A percentile compares a stretch with the other conserved stretches of the same genome.
phyloP scores from a whole-genome alignment of 2,329 filamentous ascomycete species.

The Harringtonia aguacate region DNA sequence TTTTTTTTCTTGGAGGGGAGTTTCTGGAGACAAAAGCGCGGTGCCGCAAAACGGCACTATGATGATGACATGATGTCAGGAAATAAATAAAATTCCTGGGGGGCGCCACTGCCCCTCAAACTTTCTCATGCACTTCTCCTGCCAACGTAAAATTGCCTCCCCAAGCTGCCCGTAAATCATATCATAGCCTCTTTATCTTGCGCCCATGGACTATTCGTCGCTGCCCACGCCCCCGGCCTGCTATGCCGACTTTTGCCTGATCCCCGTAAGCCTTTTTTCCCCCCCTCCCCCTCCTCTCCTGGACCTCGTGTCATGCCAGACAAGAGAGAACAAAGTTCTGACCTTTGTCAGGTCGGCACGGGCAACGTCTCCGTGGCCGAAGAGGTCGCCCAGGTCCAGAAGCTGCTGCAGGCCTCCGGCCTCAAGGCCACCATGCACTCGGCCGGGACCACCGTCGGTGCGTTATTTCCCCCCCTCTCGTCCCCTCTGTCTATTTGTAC shows the following conservation, averaged over 20 bases:
- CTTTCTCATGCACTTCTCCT: no score
- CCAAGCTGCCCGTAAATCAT: no score
- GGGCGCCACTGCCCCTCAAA: no score
- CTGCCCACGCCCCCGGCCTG: conserved; percentile 61
- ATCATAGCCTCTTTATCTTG: not conserved
- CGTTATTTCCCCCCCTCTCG: not conserved
- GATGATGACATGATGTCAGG: no score
- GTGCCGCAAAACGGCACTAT: no score
- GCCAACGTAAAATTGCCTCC: no score
- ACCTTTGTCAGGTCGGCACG: conserved; percentile 60
- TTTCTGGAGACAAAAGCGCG: no score
- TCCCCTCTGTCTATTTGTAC: not conserved
- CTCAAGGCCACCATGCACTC: conserved; percentile 84
- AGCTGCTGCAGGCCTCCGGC: conserved; percentile 69
- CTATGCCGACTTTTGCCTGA: conserved; percentile 84
- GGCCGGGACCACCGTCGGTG: conserved; percentile 85
- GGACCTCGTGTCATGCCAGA: no score
- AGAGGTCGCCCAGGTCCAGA: conserved; percentile 83
- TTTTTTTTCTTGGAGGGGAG: no score
- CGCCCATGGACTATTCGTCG: conserved; percentile 27
- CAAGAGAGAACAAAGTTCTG: not conserved
- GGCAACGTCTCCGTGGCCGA: conserved; percentile 63
- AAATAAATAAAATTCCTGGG: no score
- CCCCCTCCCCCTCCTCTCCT: not conserved
- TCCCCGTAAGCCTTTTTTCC: conserved; percentile 48